Evolutionary conservation across 2,329 filamentous ascomycete genomes (phyloP), one percentile per base, ranked within the genome.

Genomic region (Botryosphaeria agaves): DNA sequence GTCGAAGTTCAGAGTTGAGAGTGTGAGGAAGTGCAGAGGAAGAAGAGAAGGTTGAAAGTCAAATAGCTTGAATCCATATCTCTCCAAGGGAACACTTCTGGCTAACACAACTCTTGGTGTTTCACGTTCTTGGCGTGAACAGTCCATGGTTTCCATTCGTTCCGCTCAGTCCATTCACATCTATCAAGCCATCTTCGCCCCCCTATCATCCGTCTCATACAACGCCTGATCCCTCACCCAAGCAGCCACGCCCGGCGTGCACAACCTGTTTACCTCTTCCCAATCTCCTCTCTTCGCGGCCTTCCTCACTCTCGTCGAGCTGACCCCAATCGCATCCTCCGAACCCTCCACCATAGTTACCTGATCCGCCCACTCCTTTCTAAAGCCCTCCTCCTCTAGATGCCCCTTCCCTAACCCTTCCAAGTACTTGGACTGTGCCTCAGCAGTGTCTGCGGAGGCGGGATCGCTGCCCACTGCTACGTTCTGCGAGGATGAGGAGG

Each of bases 271-370:
- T 30, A 83, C 49, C 31, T 44, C 49, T 3, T 53, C 53, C 57
- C 53, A 64, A 26, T 66, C 60, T 7, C 51, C 46, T 4, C 41
- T 43, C 34, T 56, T 60, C 2, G 67, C 66, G 5, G 71, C 66
- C 18, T 63, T 59, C 30, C 78, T 61, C 26, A 76, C 75, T 41
- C 57, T 63, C 5, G 80, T 83, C 38, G 61, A 66, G 41, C 66
- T 70, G 3, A 70, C 52, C 3, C 61, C 51, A 6, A 52, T 56
- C 4, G 56, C 61, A 2, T 54, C 57, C 11, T 52, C 53, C 9
- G 41, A 38, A 0, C 61, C 66, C 11, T 67, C 55, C 1, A 73
- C 66, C 46, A 82, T 49, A 35, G 72, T 65, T 18, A 85, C 66
- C 38, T 62, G 59, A 4, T 44, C 46, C 23, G 59, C 63, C 78